Evolutionary conservation across 352 stramenopile genomes (phyloP), one percentile per base, ranked within the genome.

Genomic region (Globisporangium emineosum): DNA sequence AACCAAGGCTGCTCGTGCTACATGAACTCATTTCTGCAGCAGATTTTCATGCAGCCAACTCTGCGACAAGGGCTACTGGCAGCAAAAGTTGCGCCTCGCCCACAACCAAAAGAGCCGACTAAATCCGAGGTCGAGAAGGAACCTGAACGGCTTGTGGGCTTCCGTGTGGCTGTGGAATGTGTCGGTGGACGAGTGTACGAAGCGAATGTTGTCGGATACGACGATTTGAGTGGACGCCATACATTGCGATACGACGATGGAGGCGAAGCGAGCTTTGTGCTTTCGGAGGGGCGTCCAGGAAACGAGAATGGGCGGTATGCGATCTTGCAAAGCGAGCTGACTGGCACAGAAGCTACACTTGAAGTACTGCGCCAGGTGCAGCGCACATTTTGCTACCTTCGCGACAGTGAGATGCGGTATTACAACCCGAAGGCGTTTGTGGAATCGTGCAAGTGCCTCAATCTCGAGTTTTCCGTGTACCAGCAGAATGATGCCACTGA

Each of bases 1-100:
- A 99, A 99, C 70, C 96, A 99, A 69, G 98, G 97, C 53, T 99
- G 96, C 72, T 99, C 97, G 9, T 99, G 98, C 82, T 99, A 99
- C 83, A 99, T 99, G 94, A 99, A 99, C 71, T 99, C 96, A 1
- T 93, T 99, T 19, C 77, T 99, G 19, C 98, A 99, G 73, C 96
- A 99, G 66, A 72, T 99, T 12, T 99, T 97, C 62, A 96, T 96
- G 83, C 83, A 94, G 47, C 79, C 83, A 3, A 90, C 76, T 9
- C 71, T 98, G 29, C 75, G 84, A 2, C 79, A 93, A 71, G 89
- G 88, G 15, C 60, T 97, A 33, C 32, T 97, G 53, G 75, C 76
- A 21, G 88, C 88, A 13, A 78, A 91, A 54, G 86, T 96, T 13
- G 57, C 78, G 43, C 71, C 81, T 42, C 74, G 77, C 10, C 73